A percentile compares a stretch with the other conserved stretches of the same genome.
Conservation (phyloP, 345 rosid genomes). For the Lepidium sativum region DNA sequence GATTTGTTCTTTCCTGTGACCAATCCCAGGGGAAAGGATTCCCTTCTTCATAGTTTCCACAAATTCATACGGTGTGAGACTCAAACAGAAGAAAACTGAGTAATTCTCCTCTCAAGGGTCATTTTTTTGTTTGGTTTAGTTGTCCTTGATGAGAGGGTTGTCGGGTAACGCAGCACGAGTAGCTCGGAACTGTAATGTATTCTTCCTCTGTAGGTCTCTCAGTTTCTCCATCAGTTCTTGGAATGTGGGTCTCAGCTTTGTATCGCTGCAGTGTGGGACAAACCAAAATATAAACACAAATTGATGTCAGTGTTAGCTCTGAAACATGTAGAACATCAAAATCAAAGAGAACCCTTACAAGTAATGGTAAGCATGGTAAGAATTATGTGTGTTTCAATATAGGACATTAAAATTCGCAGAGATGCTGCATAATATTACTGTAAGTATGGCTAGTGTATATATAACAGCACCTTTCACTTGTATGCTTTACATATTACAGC, state of each 20-base stretch:
- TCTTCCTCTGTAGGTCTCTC: constrained; percentile 65
- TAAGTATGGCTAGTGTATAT: no score
- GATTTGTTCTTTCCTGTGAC: constrained; percentile 53
- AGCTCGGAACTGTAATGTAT: constrained; percentile 30
- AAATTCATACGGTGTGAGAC: constrained; percentile 76
- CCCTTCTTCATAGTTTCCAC: constrained; percentile 96
- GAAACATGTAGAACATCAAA: not conserved
- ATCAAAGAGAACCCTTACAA: not conserved
- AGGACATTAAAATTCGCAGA: not conserved
- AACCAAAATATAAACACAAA: not conserved
- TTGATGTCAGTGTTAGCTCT: not conserved
- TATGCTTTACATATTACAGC: not conserved
- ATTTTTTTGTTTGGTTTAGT: not conserved
- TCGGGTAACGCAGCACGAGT: constrained; percentile 39
- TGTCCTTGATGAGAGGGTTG: constrained; percentile 38
- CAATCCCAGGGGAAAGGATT: constrained; percentile 88
- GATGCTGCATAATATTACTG: no score
- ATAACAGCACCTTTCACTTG: not conserved
- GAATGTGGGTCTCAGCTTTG: constrained; percentile 63
- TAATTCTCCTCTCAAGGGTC: not conserved
- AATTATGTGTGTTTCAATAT: constrained; percentile 16
- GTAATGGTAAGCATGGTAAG: constrained; percentile 28
- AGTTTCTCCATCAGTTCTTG: constrained; percentile 77
- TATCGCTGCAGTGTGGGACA: constrained; percentile 47
- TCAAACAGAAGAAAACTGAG: constrained; percentile 29